Evolutionary conservation across 2,329 filamentous ascomycete species (phyloP).

Genomic region (Volutella citrinella): DNA sequence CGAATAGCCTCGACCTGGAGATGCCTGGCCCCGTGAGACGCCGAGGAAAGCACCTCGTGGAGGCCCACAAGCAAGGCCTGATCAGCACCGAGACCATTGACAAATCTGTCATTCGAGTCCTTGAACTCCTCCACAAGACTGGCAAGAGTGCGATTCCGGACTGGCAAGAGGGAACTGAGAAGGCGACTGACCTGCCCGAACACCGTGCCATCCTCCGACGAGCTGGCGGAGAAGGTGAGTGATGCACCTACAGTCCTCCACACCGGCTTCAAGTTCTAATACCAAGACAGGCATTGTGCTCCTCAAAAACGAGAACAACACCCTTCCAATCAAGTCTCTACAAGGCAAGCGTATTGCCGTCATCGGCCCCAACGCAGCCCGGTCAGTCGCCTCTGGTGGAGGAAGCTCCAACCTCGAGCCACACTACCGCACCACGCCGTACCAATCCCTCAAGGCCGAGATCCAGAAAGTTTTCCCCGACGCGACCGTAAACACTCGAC

Average conservation of each 20-base stretch:
- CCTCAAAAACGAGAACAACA: slow-evolving; percentile 6
- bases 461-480: slow-evolving; percentile 3
- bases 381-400: slow-evolving; percentile 9
- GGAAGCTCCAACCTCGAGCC: slow-evolving; percentile 13
- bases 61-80: slow-evolving; percentile 8
- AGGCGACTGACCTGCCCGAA: slow-evolving; percentile 11
- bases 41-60: slow-evolving; percentile 11
- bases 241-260: neutral
- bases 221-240: slow-evolving; percentile 11
- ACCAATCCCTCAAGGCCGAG: slow-evolving; percentile 6
- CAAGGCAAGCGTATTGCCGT: slow-evolving; percentile 5
- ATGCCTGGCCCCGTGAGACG: slow-evolving; percentile 14
- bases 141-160: slow-evolving; percentile 11
- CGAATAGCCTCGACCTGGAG: too few relatives aligned
- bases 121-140: slow-evolving; percentile 8
- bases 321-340: slow-evolving; percentile 5
- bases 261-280: neutral
- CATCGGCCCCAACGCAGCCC: slow-evolving; percentile 11
- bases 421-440: slow-evolving; percentile 13
- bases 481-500: slow-evolving; percentile 4
- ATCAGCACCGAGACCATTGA: slow-evolving; percentile 9
- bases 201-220: slow-evolving; percentile 10
- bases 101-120: slow-evolving; percentile 6
- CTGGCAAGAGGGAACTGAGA: slow-evolving; percentile 10
- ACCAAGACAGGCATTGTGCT: slow-evolving; percentile 16